Evolutionary conservation across 1,284 basidiomycete genomes (phyloP).

Genomic region (Gomphus sp.): DNA sequence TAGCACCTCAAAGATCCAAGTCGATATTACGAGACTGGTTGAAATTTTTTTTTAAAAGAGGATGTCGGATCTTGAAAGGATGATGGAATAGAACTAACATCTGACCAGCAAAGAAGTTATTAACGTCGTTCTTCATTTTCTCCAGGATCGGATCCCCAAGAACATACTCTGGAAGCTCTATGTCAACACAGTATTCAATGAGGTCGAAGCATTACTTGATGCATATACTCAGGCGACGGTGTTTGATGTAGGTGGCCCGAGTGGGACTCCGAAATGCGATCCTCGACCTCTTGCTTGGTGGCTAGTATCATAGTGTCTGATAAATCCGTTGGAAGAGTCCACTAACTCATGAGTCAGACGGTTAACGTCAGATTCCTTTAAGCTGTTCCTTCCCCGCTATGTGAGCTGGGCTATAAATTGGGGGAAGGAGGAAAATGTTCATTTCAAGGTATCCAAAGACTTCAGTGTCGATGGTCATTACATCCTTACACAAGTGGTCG

Average conservation of each 20-base stretch:
- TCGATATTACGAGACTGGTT: slow-evolving; percentile 26
- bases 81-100: slow-evolving; percentile 18
- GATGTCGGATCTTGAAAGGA: slow-evolving; percentile 20
- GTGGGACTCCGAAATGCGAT: neutral
- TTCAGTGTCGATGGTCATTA: slow-evolving; percentile 39
- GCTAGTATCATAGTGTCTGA: neutral
- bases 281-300: neutral
- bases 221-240: slow-evolving; percentile 26
- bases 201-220: slow-evolving; percentile 31
- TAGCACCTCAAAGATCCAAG: slow-evolving; percentile 20
- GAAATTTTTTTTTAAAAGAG: slow-evolving; percentile 36
- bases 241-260: slow-evolving; percentile 28
- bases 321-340: neutral
- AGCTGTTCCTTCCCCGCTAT: slow-evolving; percentile 14
- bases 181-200: slow-evolving; percentile 30
- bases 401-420: slow-evolving; percentile 26
- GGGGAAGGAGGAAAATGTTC: slow-evolving; percentile 40
- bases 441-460: slow-evolving; percentile 39
- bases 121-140: slow-evolving; percentile 28
- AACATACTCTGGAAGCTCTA: slow-evolving; percentile 31
- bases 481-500: slow-evolving; percentile 49
- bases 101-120: slow-evolving; percentile 34
- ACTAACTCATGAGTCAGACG: slow-evolving; percentile 14
- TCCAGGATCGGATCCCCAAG: slow-evolving; percentile 27
- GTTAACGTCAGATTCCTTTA: slow-evolving; percentile 18